phyloP scores from a whole-genome alignment of 83 land plant genomes.

The Isoetes engelmannii region DNA sequence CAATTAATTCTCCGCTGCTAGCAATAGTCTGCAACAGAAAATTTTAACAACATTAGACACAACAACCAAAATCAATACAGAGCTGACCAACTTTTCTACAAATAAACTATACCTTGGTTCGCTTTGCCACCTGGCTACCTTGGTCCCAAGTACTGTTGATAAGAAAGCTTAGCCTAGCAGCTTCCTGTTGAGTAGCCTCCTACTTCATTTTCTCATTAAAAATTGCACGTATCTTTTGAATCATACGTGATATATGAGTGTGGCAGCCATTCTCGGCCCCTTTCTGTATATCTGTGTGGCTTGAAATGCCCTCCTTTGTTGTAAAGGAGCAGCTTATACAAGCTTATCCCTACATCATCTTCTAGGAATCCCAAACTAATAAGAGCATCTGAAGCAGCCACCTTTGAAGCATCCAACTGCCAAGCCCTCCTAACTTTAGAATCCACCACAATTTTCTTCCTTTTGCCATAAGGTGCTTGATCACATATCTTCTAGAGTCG shows the following conservation, averaged over 20 bases:
- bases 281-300: slow-evolving; percentile 19
- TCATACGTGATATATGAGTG: slow-evolving; percentile 14
- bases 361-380: slow-evolving; percentile 15
- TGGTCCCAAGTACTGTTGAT: too few relatives aligned
- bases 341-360: neutral
- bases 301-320: slow-evolving; percentile 15
- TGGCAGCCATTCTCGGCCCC: slow-evolving; percentile 21
- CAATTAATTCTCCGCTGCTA: too few relatives aligned
- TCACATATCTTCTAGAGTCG: slow-evolving; percentile 5
- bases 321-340: slow-evolving; percentile 17
- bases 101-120: too few relatives aligned
- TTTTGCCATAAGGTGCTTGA: slow-evolving; percentile 21
- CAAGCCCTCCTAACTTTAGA: slow-evolving; percentile 19
- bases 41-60: too few relatives aligned
- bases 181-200: too few relatives aligned
- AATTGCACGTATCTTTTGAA: too few relatives aligned
- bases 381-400: slow-evolving; percentile 9
- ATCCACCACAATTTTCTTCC: slow-evolving; percentile 11
- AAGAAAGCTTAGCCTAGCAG: too few relatives aligned
- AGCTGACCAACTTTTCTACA: too few relatives aligned
- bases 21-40: too few relatives aligned
- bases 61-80: too few relatives aligned
- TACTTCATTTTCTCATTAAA: too few relatives aligned
- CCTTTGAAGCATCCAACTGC: slow-evolving; percentile 19
- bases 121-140: too few relatives aligned